Conservation (phyloP, 306 rosid genomes). For the Prunus mongolica region DNA sequence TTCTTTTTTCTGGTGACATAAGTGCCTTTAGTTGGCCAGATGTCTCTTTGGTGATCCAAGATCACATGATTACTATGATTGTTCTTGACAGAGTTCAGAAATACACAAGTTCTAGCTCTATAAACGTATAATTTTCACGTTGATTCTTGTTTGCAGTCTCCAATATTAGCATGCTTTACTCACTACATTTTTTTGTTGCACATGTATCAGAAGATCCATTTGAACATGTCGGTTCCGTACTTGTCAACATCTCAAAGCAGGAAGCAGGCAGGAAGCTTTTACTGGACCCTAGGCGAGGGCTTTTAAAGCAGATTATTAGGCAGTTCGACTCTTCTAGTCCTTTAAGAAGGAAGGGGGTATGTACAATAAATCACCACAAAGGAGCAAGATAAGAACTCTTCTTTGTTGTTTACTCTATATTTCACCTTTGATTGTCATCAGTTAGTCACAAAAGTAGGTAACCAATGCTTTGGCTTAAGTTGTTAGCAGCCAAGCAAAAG, state of each 20-base stretch:
- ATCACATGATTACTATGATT: background rate
- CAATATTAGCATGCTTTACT: background rate
- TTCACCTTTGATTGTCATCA: constrained; percentile 15
- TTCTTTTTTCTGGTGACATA: too few relatives aligned
- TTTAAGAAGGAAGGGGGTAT: constrained; percentile 94
- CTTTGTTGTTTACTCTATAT: background rate
- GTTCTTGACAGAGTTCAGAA: too few relatives aligned
- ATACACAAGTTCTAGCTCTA: background rate
- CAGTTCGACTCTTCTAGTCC: constrained; percentile 76
- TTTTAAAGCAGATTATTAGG: constrained; percentile 79
- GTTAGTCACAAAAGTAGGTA: background rate
- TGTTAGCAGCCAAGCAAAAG: background rate
- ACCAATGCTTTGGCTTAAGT: background rate
- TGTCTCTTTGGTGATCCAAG: background rate
- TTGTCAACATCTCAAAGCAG: constrained; percentile 81
- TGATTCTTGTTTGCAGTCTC: background rate
- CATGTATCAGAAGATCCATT: constrained; percentile 72
- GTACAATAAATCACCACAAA: constrained; percentile 22
- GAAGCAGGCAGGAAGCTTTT: constrained; percentile 83
- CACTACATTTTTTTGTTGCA: background rate
- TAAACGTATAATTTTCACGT: background rate
- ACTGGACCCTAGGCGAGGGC: constrained; percentile 79
- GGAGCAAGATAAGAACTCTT: background rate
- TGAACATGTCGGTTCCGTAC: constrained; percentile 91
- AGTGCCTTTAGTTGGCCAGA: too few relatives aligned